phyloP scores from a whole-genome alignment of 1,139 yeast genomes.

The Saccharomyces hybrid region DNA sequence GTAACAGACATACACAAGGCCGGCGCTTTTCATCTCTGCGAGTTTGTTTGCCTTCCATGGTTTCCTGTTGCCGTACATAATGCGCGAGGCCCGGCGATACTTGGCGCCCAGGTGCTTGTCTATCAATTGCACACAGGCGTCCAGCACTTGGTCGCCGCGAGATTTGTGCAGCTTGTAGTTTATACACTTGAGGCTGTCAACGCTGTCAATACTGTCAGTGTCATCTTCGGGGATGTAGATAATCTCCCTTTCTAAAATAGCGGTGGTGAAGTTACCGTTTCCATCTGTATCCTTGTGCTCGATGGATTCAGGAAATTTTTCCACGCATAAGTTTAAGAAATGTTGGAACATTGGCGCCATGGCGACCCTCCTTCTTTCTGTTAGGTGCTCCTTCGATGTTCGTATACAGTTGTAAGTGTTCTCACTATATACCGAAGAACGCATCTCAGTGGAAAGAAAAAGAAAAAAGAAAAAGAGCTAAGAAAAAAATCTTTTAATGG shows the following conservation, averaged over 20 bases:
- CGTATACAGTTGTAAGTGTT: background rate
- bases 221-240: background rate
- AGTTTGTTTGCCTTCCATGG: constrained; percentile 23
- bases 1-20: constrained; percentile 23
- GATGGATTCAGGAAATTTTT: background rate
- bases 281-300: background rate
- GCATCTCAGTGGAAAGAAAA: background rate
- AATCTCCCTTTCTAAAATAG: background rate
- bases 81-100: constrained; percentile 14
- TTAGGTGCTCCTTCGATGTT: too few relatives aligned
- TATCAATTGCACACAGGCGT: constrained; percentile 10
- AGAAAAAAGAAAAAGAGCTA: background rate
- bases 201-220: background rate
- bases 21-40: constrained; percentile 23
- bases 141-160: background rate
- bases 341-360: background rate
- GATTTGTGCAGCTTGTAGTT: background rate
- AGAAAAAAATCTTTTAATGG: constrained; percentile 5
- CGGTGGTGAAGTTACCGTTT: background rate
- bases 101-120: constrained; percentile 22
- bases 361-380: background rate
- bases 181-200: background rate
- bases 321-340: background rate
- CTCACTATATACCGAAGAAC: background rate
- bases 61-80: constrained; percentile 16